Evolutionary conservation across 768 basidiomycete species (phyloP).

Genomic region (Cystobasidium onofrii): DNA sequence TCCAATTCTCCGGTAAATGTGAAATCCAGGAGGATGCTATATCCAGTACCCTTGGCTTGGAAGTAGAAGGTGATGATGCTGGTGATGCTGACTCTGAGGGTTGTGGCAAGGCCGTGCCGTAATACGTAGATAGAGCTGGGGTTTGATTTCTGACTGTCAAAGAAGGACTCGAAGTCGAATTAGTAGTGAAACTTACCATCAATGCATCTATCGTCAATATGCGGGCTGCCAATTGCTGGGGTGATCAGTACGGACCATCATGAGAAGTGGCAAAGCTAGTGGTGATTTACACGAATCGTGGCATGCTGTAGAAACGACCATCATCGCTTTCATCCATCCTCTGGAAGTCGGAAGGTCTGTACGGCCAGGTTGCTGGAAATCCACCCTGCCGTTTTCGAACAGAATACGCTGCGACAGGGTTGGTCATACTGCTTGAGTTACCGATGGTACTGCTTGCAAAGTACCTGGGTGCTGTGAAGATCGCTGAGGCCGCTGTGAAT

Average conservation of each 20-base stretch:
- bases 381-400: background rate
- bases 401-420: background rate
- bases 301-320: background rate
- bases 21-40: conserved; percentile 28
- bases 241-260: background rate
- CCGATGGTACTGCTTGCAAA: background rate
- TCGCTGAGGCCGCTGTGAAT: background rate
- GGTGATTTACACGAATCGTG: conserved; percentile 7
- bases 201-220: conserved; percentile 28
- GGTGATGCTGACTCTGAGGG: background rate
- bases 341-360: conserved; percentile 4
- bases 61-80: background rate
- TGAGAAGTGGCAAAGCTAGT: background rate
- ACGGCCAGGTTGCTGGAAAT: conserved; percentile 21
- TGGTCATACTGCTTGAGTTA: background rate
- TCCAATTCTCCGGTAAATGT: conserved; percentile 26
- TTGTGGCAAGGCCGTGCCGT: conserved; percentile 10
- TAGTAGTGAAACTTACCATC: background rate
- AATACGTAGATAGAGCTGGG: background rate
- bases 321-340: conserved; percentile 21
- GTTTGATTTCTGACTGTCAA: too few relatives aligned
- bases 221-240: background rate
- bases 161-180: too few relatives aligned
- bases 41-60: conserved; percentile 16
- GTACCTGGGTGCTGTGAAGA: background rate